Evolutionary conservation across 208 protist species (phyloP), one percentile per base, ranked within the genome.

Genomic region (Crithidia acanthocephali): DNA sequence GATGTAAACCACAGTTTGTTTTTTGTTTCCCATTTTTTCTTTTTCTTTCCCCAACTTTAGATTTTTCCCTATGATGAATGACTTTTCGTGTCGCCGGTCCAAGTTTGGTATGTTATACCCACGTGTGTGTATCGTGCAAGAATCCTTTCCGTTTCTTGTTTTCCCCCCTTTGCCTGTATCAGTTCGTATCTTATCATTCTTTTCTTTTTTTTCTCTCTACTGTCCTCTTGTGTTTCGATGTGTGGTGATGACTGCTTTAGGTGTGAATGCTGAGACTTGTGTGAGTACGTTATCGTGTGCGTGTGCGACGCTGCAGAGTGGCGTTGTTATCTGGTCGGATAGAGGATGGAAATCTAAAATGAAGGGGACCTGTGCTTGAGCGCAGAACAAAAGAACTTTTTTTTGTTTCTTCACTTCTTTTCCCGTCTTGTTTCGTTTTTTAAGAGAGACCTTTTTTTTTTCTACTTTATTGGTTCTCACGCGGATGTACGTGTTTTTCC

Each of bases 161-260:
- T n/a, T n/a, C n/a, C n/a, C n/a, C n/a, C n/a, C n/a, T n/a, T n/a
- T n/a, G n/a, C 44, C 44, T 48, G 44, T 48, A 48, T 48, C 44
- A 48, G 18, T 48, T 15, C 16, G 2, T 4, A 6, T 6, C 16
- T n/a, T n/a, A n/a, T 20, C 16, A 48, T 15, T 15, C 16, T 48
- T n/a, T n/a, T n/a, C 18, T 48, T 48, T n/a, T n/a, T n/a, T n/a
- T n/a, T n/a, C n/a, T n/a, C n/a, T 69, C 27, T n/a, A 47, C 16
- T 58, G 2, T 59, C 16, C 44, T 15, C n/a, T 52, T 32, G 59
- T 45, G 23, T 65, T 3, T 68, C 10, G 56, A 15, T 68, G 32
- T 67, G 32, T 52, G n/a, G n/a, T n/a, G n/a, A n/a, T n/a, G n/a
- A n/a, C 37, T 33, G 1, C 23, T 45, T 20, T 45, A 23, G 5